phyloP scores from a whole-genome alignment of 495 filamentous ascomycete species.

The Neurospora sp. region DNA sequence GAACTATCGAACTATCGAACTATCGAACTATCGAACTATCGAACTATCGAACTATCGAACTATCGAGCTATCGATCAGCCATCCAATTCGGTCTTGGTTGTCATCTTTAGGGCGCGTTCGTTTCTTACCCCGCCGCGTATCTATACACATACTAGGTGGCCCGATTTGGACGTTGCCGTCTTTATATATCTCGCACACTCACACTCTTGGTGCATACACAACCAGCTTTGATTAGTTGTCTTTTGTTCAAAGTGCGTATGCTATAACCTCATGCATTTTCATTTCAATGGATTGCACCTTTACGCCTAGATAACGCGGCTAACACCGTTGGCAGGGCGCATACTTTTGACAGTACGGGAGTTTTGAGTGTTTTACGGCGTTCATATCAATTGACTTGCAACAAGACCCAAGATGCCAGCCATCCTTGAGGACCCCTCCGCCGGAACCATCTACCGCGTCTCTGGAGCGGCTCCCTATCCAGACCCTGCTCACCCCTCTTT shows the following conservation, averaged over 20 bases:
- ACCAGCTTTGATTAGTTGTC: background rate
- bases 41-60: no score
- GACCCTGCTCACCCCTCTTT: constrained; percentile 49
- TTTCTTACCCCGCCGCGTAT: background rate
- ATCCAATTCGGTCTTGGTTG: background rate
- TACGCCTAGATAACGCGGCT: background rate
- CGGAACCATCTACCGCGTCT: constrained; percentile 51
- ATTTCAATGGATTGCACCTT: background rate
- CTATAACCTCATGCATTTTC: background rate
- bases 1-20: no score
- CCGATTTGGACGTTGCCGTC: background rate
- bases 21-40: no score
- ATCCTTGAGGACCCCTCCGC: constrained; percentile 70
- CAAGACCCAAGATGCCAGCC: constrained; percentile 60
- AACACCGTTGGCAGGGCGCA: no score
- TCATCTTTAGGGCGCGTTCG: background rate
- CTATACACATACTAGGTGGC: background rate
- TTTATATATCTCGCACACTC: background rate
- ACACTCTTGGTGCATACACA: background rate
- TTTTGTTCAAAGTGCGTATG: background rate
- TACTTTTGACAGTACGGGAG: background rate
- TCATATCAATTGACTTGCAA: background rate
- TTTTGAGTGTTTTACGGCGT: no score
- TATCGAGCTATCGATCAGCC: no score
- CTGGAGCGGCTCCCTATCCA: constrained; percentile 55